Evolutionary conservation across 164 flowering plant species (phyloP).

Genomic region (Vitis rupestris): DNA sequence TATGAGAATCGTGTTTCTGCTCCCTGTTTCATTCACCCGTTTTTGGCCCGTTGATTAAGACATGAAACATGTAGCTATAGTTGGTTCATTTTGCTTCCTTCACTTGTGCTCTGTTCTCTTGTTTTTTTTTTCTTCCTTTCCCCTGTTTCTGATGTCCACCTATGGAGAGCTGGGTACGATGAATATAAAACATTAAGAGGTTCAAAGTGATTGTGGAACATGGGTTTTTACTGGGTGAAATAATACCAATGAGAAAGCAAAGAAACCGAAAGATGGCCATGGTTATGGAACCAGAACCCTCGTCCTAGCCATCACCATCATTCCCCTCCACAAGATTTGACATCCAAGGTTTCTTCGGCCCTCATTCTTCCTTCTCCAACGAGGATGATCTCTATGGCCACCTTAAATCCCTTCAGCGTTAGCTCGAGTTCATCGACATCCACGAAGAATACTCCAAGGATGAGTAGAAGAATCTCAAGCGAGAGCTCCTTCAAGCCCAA

Average conservation of each 20-base stretch:
- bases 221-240: no score
- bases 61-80: no score
- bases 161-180: no score
- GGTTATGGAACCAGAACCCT: slow-evolving; percentile 47
- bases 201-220: no score
- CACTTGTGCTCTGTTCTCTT: no score
- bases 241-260: neutral
- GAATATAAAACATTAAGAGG: no score
- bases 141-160: no score
- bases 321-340: slow-evolving; percentile 26
- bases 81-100: no score
- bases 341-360: slow-evolving; percentile 13
- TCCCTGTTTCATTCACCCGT: no score
- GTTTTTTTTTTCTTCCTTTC: no score
- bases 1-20: no score
- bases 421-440: slow-evolving; percentile 83
- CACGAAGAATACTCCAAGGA: slow-evolving; percentile 95
- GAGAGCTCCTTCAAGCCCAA: slow-evolving; percentile 85
- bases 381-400: slow-evolving; percentile 86
- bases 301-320: slow-evolving; percentile 33
- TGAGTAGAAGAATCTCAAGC: slow-evolving; percentile 83
- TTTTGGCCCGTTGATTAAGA: no score
- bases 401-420: slow-evolving; percentile 73
- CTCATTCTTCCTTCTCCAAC: slow-evolving; percentile 19
- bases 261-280: slow-evolving; percentile 35